phyloP scores from a whole-genome alignment of 371 early-diverging fungal species.

The Mucor indicus region DNA sequence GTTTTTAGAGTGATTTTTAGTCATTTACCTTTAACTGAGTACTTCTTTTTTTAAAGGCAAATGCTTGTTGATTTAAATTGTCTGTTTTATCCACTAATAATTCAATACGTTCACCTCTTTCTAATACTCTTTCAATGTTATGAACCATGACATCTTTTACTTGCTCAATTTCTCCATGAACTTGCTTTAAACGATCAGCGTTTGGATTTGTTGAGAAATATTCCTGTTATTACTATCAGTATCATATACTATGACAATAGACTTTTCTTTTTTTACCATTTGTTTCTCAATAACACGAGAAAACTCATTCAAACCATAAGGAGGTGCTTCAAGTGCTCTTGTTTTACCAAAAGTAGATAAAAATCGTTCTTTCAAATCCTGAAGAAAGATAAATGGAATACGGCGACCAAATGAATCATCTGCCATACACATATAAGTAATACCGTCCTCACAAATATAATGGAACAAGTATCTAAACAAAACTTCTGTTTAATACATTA shows the following conservation, averaged over 20 bases:
- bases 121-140: constrained; percentile 88
- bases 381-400: constrained; percentile 87
- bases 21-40: constrained; percentile 73
- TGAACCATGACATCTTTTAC: constrained; percentile 94
- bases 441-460: constrained; percentile 77
- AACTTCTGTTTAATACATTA: neutral
- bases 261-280: too few relatives aligned
- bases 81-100: constrained; percentile 90
- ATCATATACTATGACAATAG: neutral
- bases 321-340: constrained; percentile 56
- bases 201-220: constrained; percentile 72
- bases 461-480: constrained; percentile 80
- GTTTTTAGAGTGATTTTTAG: neutral
- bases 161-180: constrained; percentile 88
- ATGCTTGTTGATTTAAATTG: constrained; percentile 81
- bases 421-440: constrained; percentile 88
- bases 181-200: constrained; percentile 78
- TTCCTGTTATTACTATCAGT: constrained; percentile 25
- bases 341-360: constrained; percentile 57
- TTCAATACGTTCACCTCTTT: constrained; percentile 90
- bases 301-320: constrained; percentile 83
- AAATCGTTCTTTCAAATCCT: constrained; percentile 75
- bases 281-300: constrained; percentile 73
- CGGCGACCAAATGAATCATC: constrained; percentile 87
- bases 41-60: constrained; percentile 87